Conservation (phyloP, 371 early-diverging fungal genomes). For the Haplosporangium sp. region DNA sequence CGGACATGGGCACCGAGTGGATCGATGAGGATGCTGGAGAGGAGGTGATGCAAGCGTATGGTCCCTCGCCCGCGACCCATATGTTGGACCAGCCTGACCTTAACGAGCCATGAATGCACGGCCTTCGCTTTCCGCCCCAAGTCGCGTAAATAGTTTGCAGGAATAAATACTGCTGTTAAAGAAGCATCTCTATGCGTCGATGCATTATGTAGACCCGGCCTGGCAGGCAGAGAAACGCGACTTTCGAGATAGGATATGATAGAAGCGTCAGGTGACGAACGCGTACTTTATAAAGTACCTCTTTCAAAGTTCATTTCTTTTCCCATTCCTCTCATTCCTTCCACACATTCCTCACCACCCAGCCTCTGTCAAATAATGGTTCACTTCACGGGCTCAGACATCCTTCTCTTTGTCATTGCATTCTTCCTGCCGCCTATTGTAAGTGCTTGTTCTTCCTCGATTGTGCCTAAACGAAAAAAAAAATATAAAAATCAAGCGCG, state of each 20-base stretch:
- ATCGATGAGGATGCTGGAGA: constrained; percentile 34
- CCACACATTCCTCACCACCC: constrained; percentile 2
- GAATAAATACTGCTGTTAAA: neutral
- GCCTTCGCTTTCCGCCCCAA: neutral
- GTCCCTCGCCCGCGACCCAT: constrained; percentile 26
- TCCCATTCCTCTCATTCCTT: neutral
- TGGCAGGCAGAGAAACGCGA: too few relatives aligned
- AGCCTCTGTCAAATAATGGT: constrained; percentile 28
- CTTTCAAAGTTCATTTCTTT: neutral
- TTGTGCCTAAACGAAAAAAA: neutral
- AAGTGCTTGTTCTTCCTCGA: constrained; percentile 4
- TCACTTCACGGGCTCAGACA: constrained; percentile 63
- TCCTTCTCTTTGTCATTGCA: constrained; percentile 68
- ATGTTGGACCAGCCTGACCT: constrained; percentile 24
- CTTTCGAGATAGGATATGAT: too few relatives aligned
- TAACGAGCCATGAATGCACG: constrained; percentile 7
- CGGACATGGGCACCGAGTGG: constrained; percentile 52
- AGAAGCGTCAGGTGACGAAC: too few relatives aligned
- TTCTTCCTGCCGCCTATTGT: constrained; percentile 80
- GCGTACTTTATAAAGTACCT: too few relatives aligned
- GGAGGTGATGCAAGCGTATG: constrained; percentile 42
- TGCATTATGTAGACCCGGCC: too few relatives aligned
- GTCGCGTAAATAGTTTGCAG: neutral
- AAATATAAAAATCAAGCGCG: neutral
- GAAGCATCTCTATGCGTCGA: too few relatives aligned